phyloP scores from a whole-genome alignment of 305 asterid species.

The Stenogyne calaminthoides region DNA sequence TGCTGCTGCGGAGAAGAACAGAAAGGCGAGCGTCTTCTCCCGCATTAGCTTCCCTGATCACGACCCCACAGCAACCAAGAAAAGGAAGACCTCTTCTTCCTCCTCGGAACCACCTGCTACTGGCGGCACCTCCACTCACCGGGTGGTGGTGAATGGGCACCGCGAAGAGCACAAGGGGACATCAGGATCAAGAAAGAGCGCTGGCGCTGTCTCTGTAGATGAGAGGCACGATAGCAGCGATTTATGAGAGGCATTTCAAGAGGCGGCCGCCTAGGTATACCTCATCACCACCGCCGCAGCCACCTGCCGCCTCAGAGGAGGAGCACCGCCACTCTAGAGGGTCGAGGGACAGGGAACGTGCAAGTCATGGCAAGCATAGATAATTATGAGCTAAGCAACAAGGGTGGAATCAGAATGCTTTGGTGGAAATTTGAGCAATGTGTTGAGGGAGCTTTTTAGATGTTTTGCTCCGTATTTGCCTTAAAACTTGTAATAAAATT shows the following conservation, averaged over 20 bases:
- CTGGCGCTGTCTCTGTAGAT: conserved; percentile 35
- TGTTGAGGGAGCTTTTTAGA: background rate
- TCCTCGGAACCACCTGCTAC: conserved; percentile 42
- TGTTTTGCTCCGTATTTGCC: background rate
- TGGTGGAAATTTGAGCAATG: background rate
- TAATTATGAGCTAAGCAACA: conserved; percentile 5
- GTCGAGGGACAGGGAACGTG: conserved; percentile 52
- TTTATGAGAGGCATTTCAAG: conserved; percentile 95
- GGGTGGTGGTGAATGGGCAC: conserved; percentile 50
- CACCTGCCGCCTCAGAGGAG: conserved; percentile 41
- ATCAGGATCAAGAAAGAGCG: conserved; percentile 50
- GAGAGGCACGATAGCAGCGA: conserved; percentile 67
- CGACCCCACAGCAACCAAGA: conserved; percentile 59
- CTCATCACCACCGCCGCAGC: conserved; percentile 51
- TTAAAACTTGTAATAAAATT: background rate
- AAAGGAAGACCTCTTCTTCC: conserved; percentile 49
- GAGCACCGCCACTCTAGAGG: conserved; percentile 54
- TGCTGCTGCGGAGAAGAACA: conserved; percentile 53
- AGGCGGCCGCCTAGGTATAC: conserved; percentile 84
- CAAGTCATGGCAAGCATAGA: conserved; percentile 44
- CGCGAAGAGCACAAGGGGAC: conserved; percentile 52
- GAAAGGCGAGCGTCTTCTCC: conserved; percentile 83
- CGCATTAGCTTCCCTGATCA: conserved; percentile 90
- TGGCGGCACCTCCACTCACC: conserved; percentile 37
- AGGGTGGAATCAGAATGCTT: background rate